Base-by-base conservation (phyloP, 2,329 filamentous ascomycete genomes). In the Juglanconis oblonga region DNA sequence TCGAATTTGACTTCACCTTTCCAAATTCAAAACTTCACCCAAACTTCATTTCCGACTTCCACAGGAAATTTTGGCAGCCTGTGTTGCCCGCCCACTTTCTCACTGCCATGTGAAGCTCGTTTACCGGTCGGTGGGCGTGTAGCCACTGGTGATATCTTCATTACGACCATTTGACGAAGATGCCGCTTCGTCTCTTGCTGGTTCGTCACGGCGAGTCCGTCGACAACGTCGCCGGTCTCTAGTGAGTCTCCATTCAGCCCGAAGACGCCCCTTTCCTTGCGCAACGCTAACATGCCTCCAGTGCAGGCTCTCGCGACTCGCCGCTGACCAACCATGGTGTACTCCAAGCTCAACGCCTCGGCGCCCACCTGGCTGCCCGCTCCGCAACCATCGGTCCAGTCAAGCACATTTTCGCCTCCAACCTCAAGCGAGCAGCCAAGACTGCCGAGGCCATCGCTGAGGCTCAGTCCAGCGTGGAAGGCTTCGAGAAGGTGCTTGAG, bases 141-240 rank as follows among this genome's bases (percentile, higher is more conserved):
- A 44, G 47, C 55, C 47, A 29, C 14, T 51, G 38, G 24, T 17
- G 35, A 17, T 14, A 11, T 10, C 9, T 33, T 50, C 1, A 33
- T 6, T 4, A 24, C 24, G 24, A 24, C 24, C 35, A 14, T 14
- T 7, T 31, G 36, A 11, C 47, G 2, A 42, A 50, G 4, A 57
- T 57, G 55, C n/a, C 36, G 2, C 47, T 89, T 83, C 82, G 81
- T 69, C 73, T 97, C 58, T 86, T 92, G 68, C 81, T 97, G 67
- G 86, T 96, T 68, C 87, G 92, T 59, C 92, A 97, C 79, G 92
- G 88, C 70, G 92, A 97, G 77, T 94, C 91, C 14, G 90, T 96
- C 65, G 90, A 97, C 76, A 97, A 97, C 73, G 88, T 95, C 61
- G 89, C 88, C 45, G 84, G 87, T 57, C 75, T 91, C 62, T 93